Evolutionary conservation across 2,329 filamentous ascomycete genomes (phyloP).

Genomic region (Chaetomiaceae sp.): DNA sequence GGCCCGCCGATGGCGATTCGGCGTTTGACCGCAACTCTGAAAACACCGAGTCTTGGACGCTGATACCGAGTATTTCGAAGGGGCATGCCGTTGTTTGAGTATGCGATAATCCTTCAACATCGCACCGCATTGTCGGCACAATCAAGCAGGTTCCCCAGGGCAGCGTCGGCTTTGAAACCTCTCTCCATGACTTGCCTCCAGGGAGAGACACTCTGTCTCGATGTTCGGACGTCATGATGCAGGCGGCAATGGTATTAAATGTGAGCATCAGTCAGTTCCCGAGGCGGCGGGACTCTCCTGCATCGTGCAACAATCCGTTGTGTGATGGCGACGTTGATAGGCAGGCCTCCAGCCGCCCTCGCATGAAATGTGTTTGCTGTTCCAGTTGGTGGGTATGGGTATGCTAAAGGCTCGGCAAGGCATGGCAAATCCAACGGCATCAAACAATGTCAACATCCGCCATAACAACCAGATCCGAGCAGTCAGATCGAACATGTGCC

Average conservation of each 20-base stretch:
- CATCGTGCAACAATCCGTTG: slow-evolving; percentile 19
- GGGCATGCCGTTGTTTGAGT: neutral
- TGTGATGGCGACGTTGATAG: slow-evolving; percentile 19
- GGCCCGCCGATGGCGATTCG: neutral
- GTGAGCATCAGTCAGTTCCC: slow-evolving; percentile 19
- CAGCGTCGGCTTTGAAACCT: neutral
- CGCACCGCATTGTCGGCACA: neutral
- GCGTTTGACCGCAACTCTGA: neutral
- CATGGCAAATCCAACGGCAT: neutral
- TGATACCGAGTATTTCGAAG: neutral
- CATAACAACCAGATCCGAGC: neutral
- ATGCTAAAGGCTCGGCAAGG: neutral
- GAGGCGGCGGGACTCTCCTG: slow-evolving; percentile 19
- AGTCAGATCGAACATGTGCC: neutral
- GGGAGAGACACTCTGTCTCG: slow-evolving; percentile 6
- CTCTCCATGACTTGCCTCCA: slow-evolving; percentile 12
- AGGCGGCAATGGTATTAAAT: slow-evolving; percentile 18
- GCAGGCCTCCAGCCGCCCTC: no score
- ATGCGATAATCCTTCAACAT: no score
- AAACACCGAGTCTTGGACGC: neutral
- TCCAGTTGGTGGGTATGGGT: neutral
- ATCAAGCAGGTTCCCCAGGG: neutral
- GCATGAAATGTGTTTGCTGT: neutral
- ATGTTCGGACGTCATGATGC: slow-evolving; percentile 23
- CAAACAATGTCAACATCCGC: neutral